Conservation (phyloP, 140 eudicot genomes). For the Stevia rebaudiana region DNA sequence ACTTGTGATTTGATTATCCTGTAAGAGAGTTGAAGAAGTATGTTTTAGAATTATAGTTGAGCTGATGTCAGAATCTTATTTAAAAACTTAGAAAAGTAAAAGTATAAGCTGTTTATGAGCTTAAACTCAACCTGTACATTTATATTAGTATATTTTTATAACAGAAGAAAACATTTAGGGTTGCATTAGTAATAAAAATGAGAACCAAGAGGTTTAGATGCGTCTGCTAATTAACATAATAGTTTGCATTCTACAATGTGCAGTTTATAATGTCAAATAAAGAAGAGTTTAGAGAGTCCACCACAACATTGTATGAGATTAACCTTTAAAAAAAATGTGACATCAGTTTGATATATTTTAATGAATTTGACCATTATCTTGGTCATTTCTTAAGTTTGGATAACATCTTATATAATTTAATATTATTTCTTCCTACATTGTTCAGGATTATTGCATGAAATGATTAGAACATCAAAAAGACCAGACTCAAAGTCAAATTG, state of each 20-base stretch:
- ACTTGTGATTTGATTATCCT: not conserved
- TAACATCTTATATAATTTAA: not conserved
- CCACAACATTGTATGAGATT: not conserved
- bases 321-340: not conserved
- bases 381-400: slow-evolving; percentile 8
- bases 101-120: slow-evolving; percentile 8
- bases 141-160: not conserved
- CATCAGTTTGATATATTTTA: not conserved
- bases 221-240: not conserved
- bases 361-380: not conserved
- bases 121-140: not conserved
- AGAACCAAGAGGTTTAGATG: not conserved
- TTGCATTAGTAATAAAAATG: not conserved
- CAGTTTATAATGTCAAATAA: not conserved
- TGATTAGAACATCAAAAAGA: slow-evolving; percentile 73
- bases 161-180: slow-evolving; percentile 1
- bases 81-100: not conserved
- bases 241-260: not conserved
- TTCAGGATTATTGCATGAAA: slow-evolving; percentile 78
- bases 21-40: not conserved
- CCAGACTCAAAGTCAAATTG: slow-evolving; percentile 74
- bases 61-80: not conserved
- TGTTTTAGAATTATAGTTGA: not conserved
- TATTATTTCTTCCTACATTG: slow-evolving; percentile 4
- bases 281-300: not conserved